phyloP scores from a whole-genome alignment of 1,284 basidiomycete species.

The Trametes sp. region DNA sequence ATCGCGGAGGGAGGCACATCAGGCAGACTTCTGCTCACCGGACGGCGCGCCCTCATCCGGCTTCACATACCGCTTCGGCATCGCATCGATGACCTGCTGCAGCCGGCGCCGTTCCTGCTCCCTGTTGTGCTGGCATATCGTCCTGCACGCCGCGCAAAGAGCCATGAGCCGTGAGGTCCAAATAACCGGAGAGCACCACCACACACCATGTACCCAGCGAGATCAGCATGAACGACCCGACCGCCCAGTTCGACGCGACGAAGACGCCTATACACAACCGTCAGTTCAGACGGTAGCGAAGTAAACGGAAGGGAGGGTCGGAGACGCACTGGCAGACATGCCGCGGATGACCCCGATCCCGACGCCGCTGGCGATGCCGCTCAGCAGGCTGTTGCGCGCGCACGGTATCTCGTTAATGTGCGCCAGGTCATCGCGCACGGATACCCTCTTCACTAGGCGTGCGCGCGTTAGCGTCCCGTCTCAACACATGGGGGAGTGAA shows the following conservation, averaged over 20 bases:
- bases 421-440: slow-evolving; percentile 52
- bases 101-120: slow-evolving; percentile 62
- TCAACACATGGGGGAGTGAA: neutral
- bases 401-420: slow-evolving; percentile 69
- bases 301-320: neutral
- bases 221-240: slow-evolving; percentile 60
- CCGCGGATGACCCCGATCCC: slow-evolving; percentile 66
- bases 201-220: slow-evolving; percentile 59
- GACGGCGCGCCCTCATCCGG: slow-evolving; percentile 39
- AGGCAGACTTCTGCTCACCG: slow-evolving; percentile 19
- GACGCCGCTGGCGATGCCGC: slow-evolving; percentile 60
- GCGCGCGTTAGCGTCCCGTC: slow-evolving; percentile 12
- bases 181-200: neutral
- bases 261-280: slow-evolving; percentile 46
- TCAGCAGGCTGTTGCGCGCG: slow-evolving; percentile 57
- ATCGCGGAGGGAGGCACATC: neutral
- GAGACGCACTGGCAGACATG: slow-evolving; percentile 55
- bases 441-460: slow-evolving; percentile 55
- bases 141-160: slow-evolving; percentile 49
- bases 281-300: neutral
- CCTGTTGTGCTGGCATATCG: slow-evolving; percentile 65
- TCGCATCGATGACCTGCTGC: slow-evolving; percentile 64
- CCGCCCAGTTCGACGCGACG: slow-evolving; percentile 61
- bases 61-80: slow-evolving; percentile 62
- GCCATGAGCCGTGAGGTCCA: neutral